Evolutionary conservation across 2,329 filamentous ascomycete species (phyloP), one percentile per base, ranked within the genome.

Genomic region (Geosmithia putterillii): DNA sequence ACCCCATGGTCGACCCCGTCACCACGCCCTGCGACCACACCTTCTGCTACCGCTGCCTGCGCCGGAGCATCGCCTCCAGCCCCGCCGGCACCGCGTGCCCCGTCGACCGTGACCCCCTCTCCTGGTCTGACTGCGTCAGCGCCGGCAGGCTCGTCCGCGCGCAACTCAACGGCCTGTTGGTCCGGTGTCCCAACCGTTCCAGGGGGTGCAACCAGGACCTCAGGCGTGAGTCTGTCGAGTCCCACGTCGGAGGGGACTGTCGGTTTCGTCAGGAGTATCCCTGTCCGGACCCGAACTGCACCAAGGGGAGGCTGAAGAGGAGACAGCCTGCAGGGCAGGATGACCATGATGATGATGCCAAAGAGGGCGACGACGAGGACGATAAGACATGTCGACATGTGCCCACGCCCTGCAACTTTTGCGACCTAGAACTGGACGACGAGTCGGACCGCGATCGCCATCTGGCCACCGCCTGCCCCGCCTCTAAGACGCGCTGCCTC

Each of bases 11-110:
- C 40, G 66, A 73, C 14, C 77, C 79, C 1, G 65, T 78, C 40
- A 78, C 77, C 37, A 81, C 77, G 1, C 62, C 64, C 7, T 83
- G 79, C 58, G 74, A 79, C 45, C 79, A 83, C 55, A 78, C 76
- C 12, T 83, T 83, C 54, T 83, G 79, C 52, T 69, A 70, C 42
- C 63, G 64, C 4, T 83, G 79, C 52, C 62, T 81, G 42, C 61
- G 62, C 22, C 54, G 62, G 25, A 63, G 62, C 50, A 63, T 65
- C 40, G 54, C 60, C 10, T 62, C 60, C 2, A 65, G 62, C 38
- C 62, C 62, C 7, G 60, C 62, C 1, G 61, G 62, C 5, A 58
- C 58, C 2, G 58, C 64, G 28, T 81, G 77, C 46, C 77, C 77
- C 2, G 70, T 81, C 44, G 77, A 81, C 55, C 67, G 77, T n/a